These are phyloP conservation scores for Solioccasus polychromus DNA, from an alignment of 768 basidiomycete species.

Conservation along the genomic window DNA sequence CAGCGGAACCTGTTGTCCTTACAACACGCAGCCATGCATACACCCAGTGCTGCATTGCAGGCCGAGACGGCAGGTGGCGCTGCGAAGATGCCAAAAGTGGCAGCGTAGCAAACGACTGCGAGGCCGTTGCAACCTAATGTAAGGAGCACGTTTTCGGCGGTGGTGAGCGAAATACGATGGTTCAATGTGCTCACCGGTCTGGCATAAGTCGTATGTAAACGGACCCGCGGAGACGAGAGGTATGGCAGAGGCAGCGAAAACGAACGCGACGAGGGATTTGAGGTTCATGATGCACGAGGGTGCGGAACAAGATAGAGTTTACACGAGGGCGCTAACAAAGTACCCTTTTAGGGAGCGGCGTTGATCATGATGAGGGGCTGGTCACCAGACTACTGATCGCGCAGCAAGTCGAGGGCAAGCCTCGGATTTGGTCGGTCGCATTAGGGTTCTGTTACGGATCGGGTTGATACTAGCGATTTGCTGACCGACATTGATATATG, in stretches of 20 bases:
- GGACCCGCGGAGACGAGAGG: constrained; percentile 18
- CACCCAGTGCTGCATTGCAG: constrained; percentile 23
- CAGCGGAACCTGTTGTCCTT: too few species aligned
- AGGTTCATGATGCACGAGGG: constrained; percentile 28
- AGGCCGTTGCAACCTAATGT: constrained; percentile 25
- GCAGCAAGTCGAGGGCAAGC: too few species aligned
- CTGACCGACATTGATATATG: too few species aligned
- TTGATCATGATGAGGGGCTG: too few species aligned
- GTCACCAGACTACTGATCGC: too few species aligned
- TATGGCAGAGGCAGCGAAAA: constrained; percentile 10
- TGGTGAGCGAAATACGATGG: neutral
- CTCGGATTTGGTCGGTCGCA: too few species aligned
- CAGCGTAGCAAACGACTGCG: constrained; percentile 20
- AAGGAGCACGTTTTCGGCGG: too few species aligned
- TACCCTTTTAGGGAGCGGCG: too few species aligned
- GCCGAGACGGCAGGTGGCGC: constrained; percentile 21
- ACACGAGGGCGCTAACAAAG: too few species aligned
- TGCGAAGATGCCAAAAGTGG: constrained; percentile 18
- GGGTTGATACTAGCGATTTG: too few species aligned
- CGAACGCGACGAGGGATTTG: constrained; percentile 16
- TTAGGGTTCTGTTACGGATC: too few species aligned
- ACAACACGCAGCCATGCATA: constrained; percentile 26
- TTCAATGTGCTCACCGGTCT: constrained; percentile 16
- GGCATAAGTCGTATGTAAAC: constrained; percentile 19
- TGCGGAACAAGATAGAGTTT: too few species aligned